Conservation (phyloP, 257 asterid genomes). For the Capsicum baccatum region DNA sequence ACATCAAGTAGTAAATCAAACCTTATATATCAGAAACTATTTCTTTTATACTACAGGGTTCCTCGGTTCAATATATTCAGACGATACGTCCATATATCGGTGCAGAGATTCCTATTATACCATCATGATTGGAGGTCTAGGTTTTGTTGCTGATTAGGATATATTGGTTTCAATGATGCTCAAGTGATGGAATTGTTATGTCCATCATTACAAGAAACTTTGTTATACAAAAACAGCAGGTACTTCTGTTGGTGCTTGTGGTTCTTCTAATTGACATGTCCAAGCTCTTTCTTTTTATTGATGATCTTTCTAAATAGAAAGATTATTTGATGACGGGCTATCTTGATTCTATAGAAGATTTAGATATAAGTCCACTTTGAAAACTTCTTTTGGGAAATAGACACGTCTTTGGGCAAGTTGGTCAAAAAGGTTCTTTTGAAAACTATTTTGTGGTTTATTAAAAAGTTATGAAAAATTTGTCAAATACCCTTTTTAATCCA, state of each 20-base stretch:
- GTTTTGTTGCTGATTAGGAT: conserved; percentile 96
- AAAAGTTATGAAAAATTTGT: too few relatives aligned
- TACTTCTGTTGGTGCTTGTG: conserved; percentile 24
- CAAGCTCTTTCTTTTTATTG: conserved; percentile 24
- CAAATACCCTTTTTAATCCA: too few relatives aligned
- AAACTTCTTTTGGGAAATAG: too few relatives aligned
- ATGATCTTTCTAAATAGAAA: not conserved
- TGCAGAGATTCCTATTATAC: conserved; percentile 85
- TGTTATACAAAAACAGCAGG: conserved; percentile 97
- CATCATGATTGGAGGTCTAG: conserved; percentile 87
- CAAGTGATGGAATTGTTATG: conserved; percentile 96
- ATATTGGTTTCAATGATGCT: conserved; percentile 82
- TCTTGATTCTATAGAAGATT: not conserved
- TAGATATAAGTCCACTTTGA: too few relatives aligned
- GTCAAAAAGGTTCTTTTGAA: too few relatives aligned
- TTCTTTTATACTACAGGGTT: conserved; percentile 62
- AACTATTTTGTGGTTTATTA: too few relatives aligned
- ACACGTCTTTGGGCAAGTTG: too few relatives aligned
- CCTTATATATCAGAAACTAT: too few relatives aligned
- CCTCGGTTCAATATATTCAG: conserved; percentile 92
- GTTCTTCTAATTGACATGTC: not conserved
- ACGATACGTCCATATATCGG: conserved; percentile 94
- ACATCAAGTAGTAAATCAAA: too few relatives aligned
- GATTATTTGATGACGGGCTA: conserved; percentile 7
- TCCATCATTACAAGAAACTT: conserved; percentile 97